Evolutionary conservation across 768 basidiomycete species (phyloP), one percentile per base, ranked within the genome.

Genomic region (Wakefieldia striispora): DNA sequence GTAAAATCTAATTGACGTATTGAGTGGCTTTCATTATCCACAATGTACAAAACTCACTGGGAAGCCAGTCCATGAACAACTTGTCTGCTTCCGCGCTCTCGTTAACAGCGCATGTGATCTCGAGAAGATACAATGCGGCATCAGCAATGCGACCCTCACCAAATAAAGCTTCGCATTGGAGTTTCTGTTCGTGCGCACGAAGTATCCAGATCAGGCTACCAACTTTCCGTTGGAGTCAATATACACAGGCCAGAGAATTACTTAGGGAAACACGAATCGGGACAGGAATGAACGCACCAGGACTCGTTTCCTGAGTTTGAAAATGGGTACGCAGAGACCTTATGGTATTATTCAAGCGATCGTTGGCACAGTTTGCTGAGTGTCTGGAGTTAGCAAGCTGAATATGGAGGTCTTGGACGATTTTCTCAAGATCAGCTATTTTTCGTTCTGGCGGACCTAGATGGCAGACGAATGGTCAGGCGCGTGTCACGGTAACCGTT

Each of bases 91-190:
- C 27, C 3, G 37, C 21, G 7, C 31, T 19, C 13, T 53, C 35
- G 3, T 14, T 27, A 2, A 19, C 1, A 6, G 29, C n/a, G 16
- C 17, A n/a, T 2, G 5, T 1, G 3, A 50, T 39, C 9, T 45
- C 20, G 4, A 40, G 19, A n/a, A 57, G 19, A 31, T 10, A 40
- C 3, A 16, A 3, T 1, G 40, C 43, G 4, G 49, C 57, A 17
- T 48, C 46, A 3, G 13, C 2, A 13, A 51, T 34, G 11, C 16
- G 37, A 14, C 47, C 49, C 3, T 45, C 17, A 0, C 37, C 10
- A 40, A 26, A 59, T 19, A 55, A 19, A 1, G 17, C 3, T 31
- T 59, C 46, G 2, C 57, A 55, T 0, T 36, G 43, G n/a, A 48
- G 29, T 9, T 40, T 53, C 17, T 53, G 20, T 7, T 54, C 40